Evolutionary conservation across 768 basidiomycete species (phyloP).

Genomic region (Phaeotremella skinneri): DNA sequence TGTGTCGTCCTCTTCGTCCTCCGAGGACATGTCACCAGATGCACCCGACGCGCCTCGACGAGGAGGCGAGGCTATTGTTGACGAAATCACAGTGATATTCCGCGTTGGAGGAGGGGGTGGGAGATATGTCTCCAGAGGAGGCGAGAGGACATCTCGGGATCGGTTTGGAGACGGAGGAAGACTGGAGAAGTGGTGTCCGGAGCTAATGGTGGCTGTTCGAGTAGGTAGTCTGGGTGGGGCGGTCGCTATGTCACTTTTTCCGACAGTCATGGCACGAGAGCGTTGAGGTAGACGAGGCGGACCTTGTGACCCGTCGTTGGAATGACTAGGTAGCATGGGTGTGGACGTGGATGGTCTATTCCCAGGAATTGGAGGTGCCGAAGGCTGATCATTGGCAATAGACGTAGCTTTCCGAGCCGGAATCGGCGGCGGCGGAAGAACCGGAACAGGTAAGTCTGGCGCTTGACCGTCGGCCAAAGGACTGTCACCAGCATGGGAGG

Average conservation of each 20-base stretch:
- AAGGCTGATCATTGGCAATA: background rate
- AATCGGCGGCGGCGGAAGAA: slow-evolving; percentile 16
- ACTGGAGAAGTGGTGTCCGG: background rate
- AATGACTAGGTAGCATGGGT: background rate
- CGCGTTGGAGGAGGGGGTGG: slow-evolving; percentile 43
- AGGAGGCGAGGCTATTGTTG: slow-evolving; percentile 17
- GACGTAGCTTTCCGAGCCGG: slow-evolving; percentile 16
- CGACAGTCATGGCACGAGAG: slow-evolving; percentile 8
- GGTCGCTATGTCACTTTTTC: background rate
- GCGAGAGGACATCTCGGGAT: background rate
- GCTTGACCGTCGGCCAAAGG: background rate
- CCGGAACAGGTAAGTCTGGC: background rate
- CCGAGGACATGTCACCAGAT: slow-evolving; percentile 31
- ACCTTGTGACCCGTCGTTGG: background rate
- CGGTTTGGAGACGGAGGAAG: background rate
- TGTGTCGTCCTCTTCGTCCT: slow-evolving; percentile 45
- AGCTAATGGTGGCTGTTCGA: slow-evolving; percentile 11
- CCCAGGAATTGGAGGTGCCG: no score
- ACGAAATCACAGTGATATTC: slow-evolving; percentile 13
- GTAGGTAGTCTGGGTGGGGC: slow-evolving; percentile 27
- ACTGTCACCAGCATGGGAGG: slow-evolving; percentile 5
- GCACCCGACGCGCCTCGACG: slow-evolving; percentile 16
- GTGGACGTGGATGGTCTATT: no score
- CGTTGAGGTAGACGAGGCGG: slow-evolving; percentile 16
- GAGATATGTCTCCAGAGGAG: slow-evolving; percentile 10